These are phyloP conservation scores for Coprinopsis strossmayeri DNA, from an alignment of 768 basidiomycete genomes.

Conservation along the genomic window DNA sequence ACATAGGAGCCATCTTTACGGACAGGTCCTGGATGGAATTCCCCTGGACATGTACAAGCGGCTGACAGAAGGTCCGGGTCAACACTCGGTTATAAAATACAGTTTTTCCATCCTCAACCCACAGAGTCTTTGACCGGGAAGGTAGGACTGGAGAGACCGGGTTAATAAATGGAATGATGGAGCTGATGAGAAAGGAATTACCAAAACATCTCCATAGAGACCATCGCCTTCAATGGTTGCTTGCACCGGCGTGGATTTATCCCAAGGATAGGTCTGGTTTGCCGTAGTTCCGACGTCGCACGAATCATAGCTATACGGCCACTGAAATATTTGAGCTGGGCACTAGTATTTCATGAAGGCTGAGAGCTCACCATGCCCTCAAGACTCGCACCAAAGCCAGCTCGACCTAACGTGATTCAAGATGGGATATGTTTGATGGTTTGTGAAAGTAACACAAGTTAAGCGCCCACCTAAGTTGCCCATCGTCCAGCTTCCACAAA, in stretches of 20 bases:
- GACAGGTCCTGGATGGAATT: conserved; percentile 34
- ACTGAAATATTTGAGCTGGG: conserved; percentile 28
- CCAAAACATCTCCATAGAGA: conserved; percentile 29
- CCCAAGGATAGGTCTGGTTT: conserved; percentile 69
- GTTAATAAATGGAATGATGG: background rate
- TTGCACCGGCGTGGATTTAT: conserved; percentile 35
- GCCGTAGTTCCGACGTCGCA: conserved; percentile 78
- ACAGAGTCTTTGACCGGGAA: conserved; percentile 54
- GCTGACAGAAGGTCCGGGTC: conserved; percentile 12
- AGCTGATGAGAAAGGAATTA: too few relatives aligned
- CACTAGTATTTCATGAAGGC: too few relatives aligned
- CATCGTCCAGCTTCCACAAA: conserved; percentile 31
- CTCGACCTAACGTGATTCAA: conserved; percentile 42
- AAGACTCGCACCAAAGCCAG: conserved; percentile 64
- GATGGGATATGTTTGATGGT: too few relatives aligned
- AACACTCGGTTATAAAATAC: background rate
- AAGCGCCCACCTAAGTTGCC: conserved; percentile 49
- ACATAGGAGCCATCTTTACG: conserved; percentile 43
- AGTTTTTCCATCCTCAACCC: background rate
- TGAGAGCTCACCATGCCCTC: conserved; percentile 52
- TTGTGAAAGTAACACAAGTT: too few relatives aligned
- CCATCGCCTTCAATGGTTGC: conserved; percentile 37
- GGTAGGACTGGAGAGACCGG: conserved; percentile 40
- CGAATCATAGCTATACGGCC: conserved; percentile 65
- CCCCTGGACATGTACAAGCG: conserved; percentile 33